These are phyloP conservation scores for Gypsophila paniculata DNA, from an alignment of 179 eudicot species.

Conservation along the genomic window DNA sequence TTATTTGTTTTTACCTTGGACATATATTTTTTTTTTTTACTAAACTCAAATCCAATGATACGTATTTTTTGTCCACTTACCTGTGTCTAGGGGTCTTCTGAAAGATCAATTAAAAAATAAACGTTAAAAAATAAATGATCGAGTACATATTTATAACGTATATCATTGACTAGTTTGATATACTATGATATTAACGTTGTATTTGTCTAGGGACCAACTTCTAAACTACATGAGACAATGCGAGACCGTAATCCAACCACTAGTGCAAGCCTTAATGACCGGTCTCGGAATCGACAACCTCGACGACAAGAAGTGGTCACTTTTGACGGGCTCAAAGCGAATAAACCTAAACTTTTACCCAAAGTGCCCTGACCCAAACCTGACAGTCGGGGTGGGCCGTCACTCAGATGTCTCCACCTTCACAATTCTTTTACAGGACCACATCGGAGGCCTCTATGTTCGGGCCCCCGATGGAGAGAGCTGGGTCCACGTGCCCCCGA, in stretches of 20 bases:
- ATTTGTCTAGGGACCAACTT: conserved; percentile 31
- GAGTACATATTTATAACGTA: too few species aligned
- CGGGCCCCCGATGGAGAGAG: conserved; percentile 31
- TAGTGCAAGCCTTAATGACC: conserved; percentile 28
- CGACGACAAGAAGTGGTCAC: conserved; percentile 28
- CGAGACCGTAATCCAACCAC: conserved; percentile 30
- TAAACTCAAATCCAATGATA: too few species aligned
- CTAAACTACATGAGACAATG: conserved; percentile 35
- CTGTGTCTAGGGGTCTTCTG: too few species aligned
- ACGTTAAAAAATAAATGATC: too few species aligned
- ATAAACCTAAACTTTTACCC: conserved; percentile 48
- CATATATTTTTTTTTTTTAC: too few species aligned
- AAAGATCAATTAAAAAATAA: too few species aligned
- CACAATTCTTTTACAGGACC: conserved; percentile 50
- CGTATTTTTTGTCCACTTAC: too few species aligned
- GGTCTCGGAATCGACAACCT: conserved; percentile 30
- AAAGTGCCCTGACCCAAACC: conserved; percentile 41
- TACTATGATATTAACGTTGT: conserved; percentile 3
- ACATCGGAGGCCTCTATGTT: conserved; percentile 48
- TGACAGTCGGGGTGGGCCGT: conserved; percentile 48
- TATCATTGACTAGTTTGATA: too few species aligned
- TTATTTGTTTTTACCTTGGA: too few species aligned
- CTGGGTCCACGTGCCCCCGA: conserved; percentile 47
- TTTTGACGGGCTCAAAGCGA: conserved; percentile 35
- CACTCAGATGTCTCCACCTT: conserved; percentile 51